Evolutionary conservation across 2,329 filamentous ascomycete species (phyloP).

Genomic region (Penicillium sp.): DNA sequence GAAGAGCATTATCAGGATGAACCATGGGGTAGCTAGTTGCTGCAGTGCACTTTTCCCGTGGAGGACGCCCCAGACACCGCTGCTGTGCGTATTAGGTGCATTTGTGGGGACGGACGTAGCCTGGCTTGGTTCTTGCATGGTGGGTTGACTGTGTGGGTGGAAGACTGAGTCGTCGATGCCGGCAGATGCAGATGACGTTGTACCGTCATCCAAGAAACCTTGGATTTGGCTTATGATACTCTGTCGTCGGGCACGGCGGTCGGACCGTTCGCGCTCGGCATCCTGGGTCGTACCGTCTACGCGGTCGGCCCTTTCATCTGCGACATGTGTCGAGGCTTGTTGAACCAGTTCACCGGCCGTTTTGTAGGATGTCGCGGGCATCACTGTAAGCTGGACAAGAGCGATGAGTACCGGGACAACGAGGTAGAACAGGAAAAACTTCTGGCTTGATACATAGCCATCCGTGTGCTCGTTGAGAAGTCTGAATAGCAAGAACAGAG

Average conservation of each 20-base stretch:
- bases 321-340: conserved; percentile 55
- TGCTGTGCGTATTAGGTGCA: conserved; percentile 12
- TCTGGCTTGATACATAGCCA: conserved; percentile 55
- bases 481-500: conserved; percentile 69
- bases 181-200: conserved; percentile 5
- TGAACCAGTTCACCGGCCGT: conserved; percentile 77
- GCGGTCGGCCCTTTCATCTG: conserved; percentile 53
- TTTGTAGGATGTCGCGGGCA: conserved; percentile 75
- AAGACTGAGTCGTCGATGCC: conserved; percentile 18
- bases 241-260: conserved; percentile 57
- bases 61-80: conserved; percentile 79
- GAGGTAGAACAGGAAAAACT: conserved; percentile 70
- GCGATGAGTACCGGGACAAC: conserved; percentile 63
- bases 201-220: conserved; percentile 57
- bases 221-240: conserved; percentile 66
- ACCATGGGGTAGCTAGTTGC: conserved; percentile 79
- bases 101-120: background rate
- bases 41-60: conserved; percentile 65
- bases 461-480: conserved; percentile 60
- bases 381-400: conserved; percentile 61
- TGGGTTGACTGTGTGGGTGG: background rate
- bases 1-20: conserved; percentile 79
- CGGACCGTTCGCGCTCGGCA: conserved; percentile 46
- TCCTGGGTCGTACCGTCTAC: conserved; percentile 54
- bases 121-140: background rate